Evolutionary conservation across 2,329 filamentous ascomycete species (phyloP), one percentile per base, ranked within the genome.

Genomic region (Colletotrichum cereale): DNA sequence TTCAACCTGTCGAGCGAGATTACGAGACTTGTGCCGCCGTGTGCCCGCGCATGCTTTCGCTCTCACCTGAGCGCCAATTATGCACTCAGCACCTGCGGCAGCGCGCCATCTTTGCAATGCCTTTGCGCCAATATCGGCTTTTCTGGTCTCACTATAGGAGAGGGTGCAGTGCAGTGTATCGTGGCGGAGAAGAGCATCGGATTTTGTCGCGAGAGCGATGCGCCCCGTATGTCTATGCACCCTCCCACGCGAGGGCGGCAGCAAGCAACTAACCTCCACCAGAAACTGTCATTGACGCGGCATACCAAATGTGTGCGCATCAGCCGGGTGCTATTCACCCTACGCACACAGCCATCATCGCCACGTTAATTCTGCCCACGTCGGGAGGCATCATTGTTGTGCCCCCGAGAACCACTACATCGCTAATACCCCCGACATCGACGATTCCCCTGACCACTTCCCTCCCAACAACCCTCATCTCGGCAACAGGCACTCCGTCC

Each of bases 111-210:
- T 34, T 78, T 93, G 74, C 81, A 85, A 76, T 93, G 91, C 75
- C 84, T 94, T 8, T 95, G 92, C 79, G 85, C 86, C 47, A 84
- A 85, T 69, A 83, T 84, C 42, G 91, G 91, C 11, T 81, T 79
- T 16, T 87, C 87, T 38, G 91, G 90, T 12, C 91, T 90, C 75
- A 94, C 92, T 1, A 77, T 94, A 58, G 92, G 91, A n/a, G 92
- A 94, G 80, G 92, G 87, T 14, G 91, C 89, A 5, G 80, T 93
- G 73, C 88, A 91, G 76, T 95, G 92, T 79, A 86, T 93, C 42
- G 83, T 87, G 11, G 88, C 88, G 10, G 86, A 88, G 76, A 81
- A 78, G 67, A 79, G 80, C 44, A 76, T 85, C 55, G 86, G 86
- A 2, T 81, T 80, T 18, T 95, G 92, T 78, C 79, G 82, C 5